These are phyloP conservation scores for Eremothecium sinecaudum DNA, from an alignment of 1,139 yeast genomes.

Conservation along the genomic window DNA sequence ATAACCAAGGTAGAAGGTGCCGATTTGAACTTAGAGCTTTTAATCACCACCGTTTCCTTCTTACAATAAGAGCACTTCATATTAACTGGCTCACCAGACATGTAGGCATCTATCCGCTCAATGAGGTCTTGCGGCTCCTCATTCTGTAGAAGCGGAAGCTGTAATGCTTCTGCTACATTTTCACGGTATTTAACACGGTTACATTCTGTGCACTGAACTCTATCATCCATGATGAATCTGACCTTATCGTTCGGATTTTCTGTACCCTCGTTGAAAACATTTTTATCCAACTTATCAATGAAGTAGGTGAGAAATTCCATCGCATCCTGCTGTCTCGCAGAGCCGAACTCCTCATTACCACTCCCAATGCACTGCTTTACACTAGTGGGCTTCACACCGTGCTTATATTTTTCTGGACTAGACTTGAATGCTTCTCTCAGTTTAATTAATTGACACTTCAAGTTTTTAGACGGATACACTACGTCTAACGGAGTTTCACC, in stretches of 20 bases:
- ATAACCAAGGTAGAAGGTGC: conserved; percentile 65
- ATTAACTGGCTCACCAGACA: conserved; percentile 51
- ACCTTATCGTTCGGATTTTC: conserved; percentile 45
- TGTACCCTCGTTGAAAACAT: conserved; percentile 26
- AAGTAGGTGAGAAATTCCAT: conserved; percentile 75
- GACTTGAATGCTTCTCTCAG: conserved; percentile 70
- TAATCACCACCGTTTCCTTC: conserved; percentile 31
- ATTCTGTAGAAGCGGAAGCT: conserved; percentile 47
- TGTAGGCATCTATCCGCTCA: conserved; percentile 42
- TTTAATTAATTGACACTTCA: conserved; percentile 65
- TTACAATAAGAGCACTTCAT: conserved; percentile 60
- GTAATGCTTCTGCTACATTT: conserved; percentile 58
- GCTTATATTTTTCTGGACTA: conserved; percentile 49
- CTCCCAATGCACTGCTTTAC: conserved; percentile 71
- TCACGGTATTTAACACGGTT: conserved; percentile 47
- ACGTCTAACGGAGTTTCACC: conserved; percentile 30
- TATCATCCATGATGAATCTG: conserved; percentile 56
- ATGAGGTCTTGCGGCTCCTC: conserved; percentile 39
- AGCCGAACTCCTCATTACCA: conserved; percentile 70
- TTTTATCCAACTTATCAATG: conserved; percentile 49
- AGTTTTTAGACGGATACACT: conserved; percentile 52
- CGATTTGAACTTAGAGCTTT: conserved; percentile 48
- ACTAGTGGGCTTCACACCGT: conserved; percentile 67
- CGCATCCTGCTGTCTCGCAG: conserved; percentile 91
- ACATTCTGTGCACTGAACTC: conserved; percentile 56